Conservation (phyloP, 805 yeast species). For the Candida ficus region DNA sequence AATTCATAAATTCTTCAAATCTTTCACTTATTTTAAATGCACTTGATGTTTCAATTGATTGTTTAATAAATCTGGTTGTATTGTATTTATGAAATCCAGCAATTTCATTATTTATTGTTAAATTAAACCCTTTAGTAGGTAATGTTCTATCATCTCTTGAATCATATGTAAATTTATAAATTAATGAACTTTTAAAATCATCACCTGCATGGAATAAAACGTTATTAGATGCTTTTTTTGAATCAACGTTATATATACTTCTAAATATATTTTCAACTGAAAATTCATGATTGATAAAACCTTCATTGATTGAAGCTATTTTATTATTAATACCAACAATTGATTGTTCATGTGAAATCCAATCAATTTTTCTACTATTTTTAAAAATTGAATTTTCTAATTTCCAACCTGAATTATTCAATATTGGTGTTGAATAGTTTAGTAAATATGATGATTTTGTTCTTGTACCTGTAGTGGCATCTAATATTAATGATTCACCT, state of each 20-base stretch:
- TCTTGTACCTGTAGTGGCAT: slow-evolving; percentile 56
- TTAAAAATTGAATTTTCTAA: slow-evolving; percentile 47
- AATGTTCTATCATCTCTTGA: slow-evolving; percentile 36
- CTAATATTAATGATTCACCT: slow-evolving; percentile 55
- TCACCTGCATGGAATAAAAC: slow-evolving; percentile 58
- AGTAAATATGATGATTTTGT: slow-evolving; percentile 50
- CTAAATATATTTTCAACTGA: slow-evolving; percentile 39
- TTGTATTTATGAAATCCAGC: slow-evolving; percentile 27
- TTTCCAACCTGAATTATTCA: slow-evolving; percentile 44
- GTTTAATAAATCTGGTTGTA: slow-evolving; percentile 30
- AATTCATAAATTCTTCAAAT: slow-evolving; percentile 35
- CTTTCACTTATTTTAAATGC: slow-evolving; percentile 31
- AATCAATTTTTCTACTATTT: slow-evolving; percentile 45
- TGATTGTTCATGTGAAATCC: slow-evolving; percentile 51
- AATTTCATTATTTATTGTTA: slow-evolving; percentile 39
- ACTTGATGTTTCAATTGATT: slow-evolving; percentile 29
- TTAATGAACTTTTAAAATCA: slow-evolving; percentile 50
- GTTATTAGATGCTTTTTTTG: slow-evolving; percentile 43
- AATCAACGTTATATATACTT: slow-evolving; percentile 36
- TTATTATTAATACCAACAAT: slow-evolving; percentile 39
- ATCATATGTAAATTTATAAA: slow-evolving; percentile 37
- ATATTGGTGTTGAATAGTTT: slow-evolving; percentile 47
- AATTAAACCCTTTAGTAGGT: slow-evolving; percentile 39
- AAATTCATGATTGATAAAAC: slow-evolving; percentile 42
- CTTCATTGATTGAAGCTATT: slow-evolving; percentile 17